These are phyloP conservation scores for Cytospora chrysosperma DNA, from an alignment of 2,329 filamentous ascomycete species.

Conservation along the genomic window DNA sequence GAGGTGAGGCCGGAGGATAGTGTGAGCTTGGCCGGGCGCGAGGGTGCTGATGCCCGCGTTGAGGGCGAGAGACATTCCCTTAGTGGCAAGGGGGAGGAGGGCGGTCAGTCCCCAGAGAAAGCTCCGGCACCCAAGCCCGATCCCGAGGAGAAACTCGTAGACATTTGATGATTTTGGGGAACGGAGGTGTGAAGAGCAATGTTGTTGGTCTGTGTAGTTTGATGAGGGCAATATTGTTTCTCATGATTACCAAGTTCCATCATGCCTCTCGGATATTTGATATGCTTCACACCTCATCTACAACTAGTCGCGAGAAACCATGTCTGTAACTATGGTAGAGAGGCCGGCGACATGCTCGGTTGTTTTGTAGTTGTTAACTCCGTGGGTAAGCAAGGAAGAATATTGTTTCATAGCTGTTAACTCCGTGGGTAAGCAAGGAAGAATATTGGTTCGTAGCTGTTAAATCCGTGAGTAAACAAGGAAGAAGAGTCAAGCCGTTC, in stretches of 20 bases:
- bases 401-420: neutral
- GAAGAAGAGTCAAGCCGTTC: neutral
- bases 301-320: neutral
- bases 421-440: neutral
- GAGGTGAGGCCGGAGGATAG: neutral
- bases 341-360: neutral
- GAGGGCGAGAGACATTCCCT: neutral
- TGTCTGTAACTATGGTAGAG: neutral
- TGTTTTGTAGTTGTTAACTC: neutral
- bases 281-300: neutral
- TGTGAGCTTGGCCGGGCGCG: neutral
- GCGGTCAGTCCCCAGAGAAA: neutral
- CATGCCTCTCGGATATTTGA: too few relatives aligned
- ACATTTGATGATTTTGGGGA: neutral
- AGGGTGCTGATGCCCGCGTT: neutral
- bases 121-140: neutral
- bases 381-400: neutral
- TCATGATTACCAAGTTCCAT: too few relatives aligned
- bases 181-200: neutral
- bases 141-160: constrained; percentile 13
- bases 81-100: neutral
- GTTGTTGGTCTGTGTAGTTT: neutral
- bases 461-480: neutral
- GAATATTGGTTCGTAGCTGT: neutral
- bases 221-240: too few relatives aligned